Evolutionary conservation across 2,329 filamentous ascomycete genomes (phyloP).

Genomic region (Curvularia lunata): DNA sequence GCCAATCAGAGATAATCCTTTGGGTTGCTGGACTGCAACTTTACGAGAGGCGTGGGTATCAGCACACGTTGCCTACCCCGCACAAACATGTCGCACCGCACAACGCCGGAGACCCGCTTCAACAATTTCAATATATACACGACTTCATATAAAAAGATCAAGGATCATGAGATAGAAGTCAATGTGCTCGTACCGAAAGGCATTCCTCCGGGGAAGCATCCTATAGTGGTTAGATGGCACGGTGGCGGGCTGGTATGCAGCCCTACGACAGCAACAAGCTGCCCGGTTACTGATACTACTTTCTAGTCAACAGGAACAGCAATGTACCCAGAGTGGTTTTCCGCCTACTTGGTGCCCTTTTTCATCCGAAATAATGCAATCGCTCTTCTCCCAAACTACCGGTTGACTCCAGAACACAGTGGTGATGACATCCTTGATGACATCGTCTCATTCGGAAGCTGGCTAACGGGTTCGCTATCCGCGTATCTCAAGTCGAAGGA

Average conservation of each 20-base stretch:
- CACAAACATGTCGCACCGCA: constrained; percentile 9
- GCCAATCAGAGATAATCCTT: not conserved
- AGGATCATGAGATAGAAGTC: constrained; percentile 46
- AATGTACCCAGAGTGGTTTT: constrained; percentile 39
- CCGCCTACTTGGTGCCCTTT: constrained; percentile 48
- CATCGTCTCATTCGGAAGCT: constrained; percentile 52
- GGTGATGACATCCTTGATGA: constrained; percentile 57
- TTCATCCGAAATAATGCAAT: constrained; percentile 52
- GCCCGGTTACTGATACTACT: not conserved
- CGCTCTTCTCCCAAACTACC: constrained; percentile 58
- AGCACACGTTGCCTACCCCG: not conserved
- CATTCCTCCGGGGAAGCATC: constrained; percentile 44
- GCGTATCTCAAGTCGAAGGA: constrained; percentile 13
- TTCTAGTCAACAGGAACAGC: constrained; percentile 35
- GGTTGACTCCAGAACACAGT: constrained; percentile 58
- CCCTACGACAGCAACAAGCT: not conserved
- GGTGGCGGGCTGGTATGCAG: constrained; percentile 52
- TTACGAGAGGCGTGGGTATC: not conserved
- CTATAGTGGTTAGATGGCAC: constrained; percentile 54
- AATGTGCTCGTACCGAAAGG: constrained; percentile 52
- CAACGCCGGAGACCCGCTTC: constrained; percentile 39
- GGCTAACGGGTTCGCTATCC: constrained; percentile 9
- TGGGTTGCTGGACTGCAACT: not conserved
- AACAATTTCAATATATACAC: constrained; percentile 50
- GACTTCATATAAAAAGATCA: constrained; percentile 52